Conservation (phyloP, 257 asterid species). For the Capsicum baccatum region DNA sequence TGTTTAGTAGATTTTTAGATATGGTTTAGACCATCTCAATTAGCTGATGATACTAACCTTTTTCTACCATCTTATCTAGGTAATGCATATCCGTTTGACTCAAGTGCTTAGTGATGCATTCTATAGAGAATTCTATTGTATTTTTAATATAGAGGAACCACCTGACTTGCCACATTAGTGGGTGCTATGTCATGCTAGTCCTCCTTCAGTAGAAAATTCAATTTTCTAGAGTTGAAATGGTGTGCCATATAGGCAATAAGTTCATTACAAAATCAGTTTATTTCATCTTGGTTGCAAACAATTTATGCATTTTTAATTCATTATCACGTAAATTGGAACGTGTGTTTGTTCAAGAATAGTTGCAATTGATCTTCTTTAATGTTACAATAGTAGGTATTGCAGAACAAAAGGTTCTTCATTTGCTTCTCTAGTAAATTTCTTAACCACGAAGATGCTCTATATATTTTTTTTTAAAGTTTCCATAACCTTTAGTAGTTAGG, state of each 20-base stretch:
- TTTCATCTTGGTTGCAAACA: background rate
- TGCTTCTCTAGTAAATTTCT: constrained; percentile 22
- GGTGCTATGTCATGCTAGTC: background rate
- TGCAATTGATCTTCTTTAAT: background rate
- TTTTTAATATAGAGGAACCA: background rate
- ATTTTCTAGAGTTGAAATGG: background rate
- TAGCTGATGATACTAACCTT: background rate
- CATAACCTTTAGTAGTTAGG: background rate
- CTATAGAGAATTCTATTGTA: background rate
- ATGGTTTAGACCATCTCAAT: constrained; percentile 20
- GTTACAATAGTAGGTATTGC: background rate
- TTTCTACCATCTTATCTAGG: background rate
- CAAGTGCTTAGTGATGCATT: background rate
- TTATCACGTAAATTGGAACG: background rate
- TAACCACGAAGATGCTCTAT: background rate
- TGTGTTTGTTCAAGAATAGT: constrained; percentile 2
- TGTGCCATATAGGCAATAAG: background rate
- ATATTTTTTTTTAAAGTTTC: background rate
- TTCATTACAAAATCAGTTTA: background rate
- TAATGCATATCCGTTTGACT: background rate
- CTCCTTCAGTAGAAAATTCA: background rate
- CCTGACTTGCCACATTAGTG: background rate
- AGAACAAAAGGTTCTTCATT: constrained; percentile 18
- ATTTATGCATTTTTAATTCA: background rate
- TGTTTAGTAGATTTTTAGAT: constrained; percentile 9